These are phyloP conservation scores for Graphiopsis chlorocephala DNA, from an alignment of 2,329 filamentous ascomycete species.

Conservation along the genomic window DNA sequence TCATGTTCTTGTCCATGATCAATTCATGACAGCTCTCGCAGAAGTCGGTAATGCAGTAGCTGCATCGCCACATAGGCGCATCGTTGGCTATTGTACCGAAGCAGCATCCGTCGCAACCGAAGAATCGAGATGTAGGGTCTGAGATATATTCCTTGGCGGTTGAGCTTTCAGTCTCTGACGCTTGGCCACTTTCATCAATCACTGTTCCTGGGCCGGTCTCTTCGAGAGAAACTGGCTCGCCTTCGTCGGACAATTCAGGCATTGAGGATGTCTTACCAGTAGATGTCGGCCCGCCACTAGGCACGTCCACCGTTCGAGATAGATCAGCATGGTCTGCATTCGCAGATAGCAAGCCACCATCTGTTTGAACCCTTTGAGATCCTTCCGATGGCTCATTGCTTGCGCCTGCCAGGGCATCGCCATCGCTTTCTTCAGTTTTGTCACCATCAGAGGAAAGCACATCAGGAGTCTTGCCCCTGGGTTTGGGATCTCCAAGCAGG, in stretches of 20 bases:
- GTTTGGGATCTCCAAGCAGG: background rate
- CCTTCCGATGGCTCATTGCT: background rate
- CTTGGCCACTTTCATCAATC: background rate
- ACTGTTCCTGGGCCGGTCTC: background rate
- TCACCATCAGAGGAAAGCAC: background rate
- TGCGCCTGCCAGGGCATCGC: background rate
- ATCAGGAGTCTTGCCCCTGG: background rate
- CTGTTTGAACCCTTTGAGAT: background rate
- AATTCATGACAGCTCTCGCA: background rate
- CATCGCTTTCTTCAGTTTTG: background rate
- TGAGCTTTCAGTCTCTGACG: background rate
- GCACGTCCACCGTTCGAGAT: background rate
- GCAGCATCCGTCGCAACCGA: background rate
- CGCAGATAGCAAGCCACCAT: background rate
- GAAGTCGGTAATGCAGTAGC: background rate
- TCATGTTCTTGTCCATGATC: background rate
- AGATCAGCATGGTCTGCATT: background rate
- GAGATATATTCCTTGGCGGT: background rate
- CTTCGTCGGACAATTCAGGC: background rate
- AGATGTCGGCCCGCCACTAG: background rate
- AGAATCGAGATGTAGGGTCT: background rate
- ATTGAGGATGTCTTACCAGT: background rate
- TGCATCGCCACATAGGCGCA: background rate
- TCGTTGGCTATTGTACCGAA: background rate
- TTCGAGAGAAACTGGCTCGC: background rate